Evolutionary conservation across 208 protist genomes (phyloP).

Genomic region (Herpetomonas samuelpessoai): DNA sequence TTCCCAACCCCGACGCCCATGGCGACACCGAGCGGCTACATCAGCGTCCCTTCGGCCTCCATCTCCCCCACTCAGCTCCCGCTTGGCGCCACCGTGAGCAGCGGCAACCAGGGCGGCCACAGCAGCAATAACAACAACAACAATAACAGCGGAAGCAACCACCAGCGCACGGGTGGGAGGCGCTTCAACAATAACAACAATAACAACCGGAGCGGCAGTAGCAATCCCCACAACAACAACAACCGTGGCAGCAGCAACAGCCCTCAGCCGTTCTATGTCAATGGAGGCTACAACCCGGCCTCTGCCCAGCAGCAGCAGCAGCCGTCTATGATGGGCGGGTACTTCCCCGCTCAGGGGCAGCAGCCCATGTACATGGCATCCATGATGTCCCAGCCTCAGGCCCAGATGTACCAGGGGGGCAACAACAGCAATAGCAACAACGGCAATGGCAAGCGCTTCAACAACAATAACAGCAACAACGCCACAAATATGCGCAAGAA

Average conservation of each 20-base stretch:
- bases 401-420: background rate
- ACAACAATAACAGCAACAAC: conserved; percentile 16
- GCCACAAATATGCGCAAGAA: conserved; percentile 7
- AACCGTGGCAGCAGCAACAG: background rate
- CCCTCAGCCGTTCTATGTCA: no score
- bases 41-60: background rate
- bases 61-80: conserved; percentile 6
- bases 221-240: background rate
- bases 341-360: conserved; percentile 11
- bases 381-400: background rate
- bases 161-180: background rate
- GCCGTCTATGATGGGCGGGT: conserved; percentile 20
- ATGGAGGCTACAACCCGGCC: no score
- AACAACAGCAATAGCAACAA: conserved; percentile 13
- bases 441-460: conserved; percentile 10
- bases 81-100: background rate
- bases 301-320: no score
- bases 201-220: background rate
- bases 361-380: background rate
- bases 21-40: background rate
- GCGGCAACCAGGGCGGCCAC: background rate
- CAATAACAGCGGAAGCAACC: background rate
- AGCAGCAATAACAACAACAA: background rate
- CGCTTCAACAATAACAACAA: conserved; percentile 1
- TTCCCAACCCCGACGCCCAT: background rate